Conservation (phyloP, 352 stramenopile genomes). For the Phytopythium ostracodes region DNA sequence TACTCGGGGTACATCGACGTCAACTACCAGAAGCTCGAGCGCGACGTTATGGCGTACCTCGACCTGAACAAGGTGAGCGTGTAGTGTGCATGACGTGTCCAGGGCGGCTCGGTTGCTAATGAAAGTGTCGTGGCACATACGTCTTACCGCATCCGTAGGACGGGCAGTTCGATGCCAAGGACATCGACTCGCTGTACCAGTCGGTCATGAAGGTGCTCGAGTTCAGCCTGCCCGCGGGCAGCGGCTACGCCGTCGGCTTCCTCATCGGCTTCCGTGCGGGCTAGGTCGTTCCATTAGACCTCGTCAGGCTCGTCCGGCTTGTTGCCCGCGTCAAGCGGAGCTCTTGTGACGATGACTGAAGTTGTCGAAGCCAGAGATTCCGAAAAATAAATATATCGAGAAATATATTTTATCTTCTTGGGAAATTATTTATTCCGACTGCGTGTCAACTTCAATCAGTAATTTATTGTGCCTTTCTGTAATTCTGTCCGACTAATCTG, state of each 20-base stretch:
- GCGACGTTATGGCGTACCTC: slow-evolving; percentile 62
- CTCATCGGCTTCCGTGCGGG: slow-evolving; percentile 72
- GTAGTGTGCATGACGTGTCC: neutral
- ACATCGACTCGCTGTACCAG: slow-evolving; percentile 76
- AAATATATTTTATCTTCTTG: no score
- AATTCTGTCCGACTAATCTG: no score
- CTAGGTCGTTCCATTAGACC: slow-evolving; percentile 15
- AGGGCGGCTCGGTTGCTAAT: neutral
- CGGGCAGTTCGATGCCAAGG: slow-evolving; percentile 65
- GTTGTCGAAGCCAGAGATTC: no score
- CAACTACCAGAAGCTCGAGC: slow-evolving; percentile 90
- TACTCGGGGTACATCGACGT: slow-evolving; percentile 91
- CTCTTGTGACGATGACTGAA: neutral
- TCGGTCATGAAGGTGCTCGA: slow-evolving; percentile 73
- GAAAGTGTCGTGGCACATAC: no score
- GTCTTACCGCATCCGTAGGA: slow-evolving; percentile 32
- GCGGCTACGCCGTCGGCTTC: slow-evolving; percentile 71
- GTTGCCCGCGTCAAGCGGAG: neutral
- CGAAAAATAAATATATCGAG: no score
- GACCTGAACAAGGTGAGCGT: slow-evolving; percentile 73
- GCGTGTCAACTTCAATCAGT: no score
- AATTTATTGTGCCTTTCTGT: no score
- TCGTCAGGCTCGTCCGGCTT: neutral
- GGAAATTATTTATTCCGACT: no score
- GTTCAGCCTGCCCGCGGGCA: slow-evolving; percentile 71